phyloP scores from a whole-genome alignment of 1,284 basidiomycete species.

The Rhizoctonia solani region DNA sequence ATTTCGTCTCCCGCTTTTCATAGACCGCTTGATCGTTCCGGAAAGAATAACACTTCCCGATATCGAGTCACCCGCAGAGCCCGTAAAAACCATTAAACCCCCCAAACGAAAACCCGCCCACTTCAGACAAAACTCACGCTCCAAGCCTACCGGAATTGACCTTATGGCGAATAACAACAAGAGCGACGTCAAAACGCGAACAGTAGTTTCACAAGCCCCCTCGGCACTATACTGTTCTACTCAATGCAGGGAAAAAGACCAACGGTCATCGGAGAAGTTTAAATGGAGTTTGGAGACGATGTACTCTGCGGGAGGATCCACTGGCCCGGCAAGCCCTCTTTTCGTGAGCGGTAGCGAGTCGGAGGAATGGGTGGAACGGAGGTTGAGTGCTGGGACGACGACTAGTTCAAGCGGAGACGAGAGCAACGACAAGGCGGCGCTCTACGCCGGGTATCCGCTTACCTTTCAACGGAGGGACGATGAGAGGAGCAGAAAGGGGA shows the following conservation, averaged over 20 bases:
- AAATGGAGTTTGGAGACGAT: slow-evolving; percentile 21
- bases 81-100: neutral
- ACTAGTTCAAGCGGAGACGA: slow-evolving; percentile 7
- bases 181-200: slow-evolving; percentile 54
- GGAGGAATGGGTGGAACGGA: slow-evolving; percentile 9
- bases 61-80: neutral
- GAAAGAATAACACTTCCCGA: slow-evolving; percentile 17
- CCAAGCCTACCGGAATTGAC: slow-evolving; percentile 5
- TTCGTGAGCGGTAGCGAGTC: slow-evolving; percentile 29
- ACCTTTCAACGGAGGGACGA: slow-evolving; percentile 21
- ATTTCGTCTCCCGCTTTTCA: neutral
- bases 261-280: slow-evolving; percentile 5
- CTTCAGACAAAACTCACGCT: neutral
- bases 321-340: slow-evolving; percentile 7
- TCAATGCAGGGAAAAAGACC: slow-evolving; percentile 51
- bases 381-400: slow-evolving; percentile 7
- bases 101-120: slow-evolving; percentile 20
- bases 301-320: slow-evolving; percentile 14
- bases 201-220: slow-evolving; percentile 73
- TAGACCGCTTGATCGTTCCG: slow-evolving; percentile 24
- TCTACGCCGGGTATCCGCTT: slow-evolving; percentile 25
- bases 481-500: no score
- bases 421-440: slow-evolving; percentile 8
- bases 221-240: slow-evolving; percentile 79
- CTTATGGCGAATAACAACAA: neutral